A percentile compares a stretch with the other conserved stretches of the same genome.
phyloP scores from a whole-genome alignment of 2,329 filamentous ascomycete species.

The Davidsoniella australis region DNA sequence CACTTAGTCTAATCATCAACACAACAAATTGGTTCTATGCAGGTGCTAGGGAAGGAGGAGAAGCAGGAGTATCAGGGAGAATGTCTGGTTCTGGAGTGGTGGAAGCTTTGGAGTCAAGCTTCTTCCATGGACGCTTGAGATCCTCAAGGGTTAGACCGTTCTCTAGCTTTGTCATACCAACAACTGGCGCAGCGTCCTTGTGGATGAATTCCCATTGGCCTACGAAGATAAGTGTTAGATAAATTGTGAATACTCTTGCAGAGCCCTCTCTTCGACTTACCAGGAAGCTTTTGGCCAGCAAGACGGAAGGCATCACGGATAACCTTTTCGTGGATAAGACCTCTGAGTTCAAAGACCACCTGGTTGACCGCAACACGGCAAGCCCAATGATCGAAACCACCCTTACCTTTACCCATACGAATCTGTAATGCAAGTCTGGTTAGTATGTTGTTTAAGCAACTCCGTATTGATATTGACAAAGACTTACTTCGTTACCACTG shows the following conservation, averaged over 20 bases:
- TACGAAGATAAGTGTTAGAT: constrained; percentile 20
- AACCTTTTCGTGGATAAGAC: constrained; percentile 84
- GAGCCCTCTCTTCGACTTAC: constrained; percentile 29
- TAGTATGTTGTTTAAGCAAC: constrained; percentile 5
- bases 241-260: background rate
- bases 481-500: constrained; percentile 70
- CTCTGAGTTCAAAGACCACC: constrained; percentile 82
- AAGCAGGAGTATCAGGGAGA: background rate
- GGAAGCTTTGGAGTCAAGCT: constrained; percentile 2
- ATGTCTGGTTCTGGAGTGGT: background rate
- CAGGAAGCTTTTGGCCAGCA: constrained; percentile 87
- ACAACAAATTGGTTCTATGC: constrained; percentile 1
- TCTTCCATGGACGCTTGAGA: constrained; percentile 60
- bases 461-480: background rate
- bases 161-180: constrained; percentile 74
- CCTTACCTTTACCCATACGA: constrained; percentile 98
- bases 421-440: constrained; percentile 33
- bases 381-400: constrained; percentile 93
- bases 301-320: constrained; percentile 84
- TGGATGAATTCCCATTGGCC: constrained; percentile 84
- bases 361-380: constrained; percentile 78
- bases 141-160: constrained; percentile 69
- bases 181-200: constrained; percentile 76
- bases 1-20: background rate
- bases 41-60: background rate